phyloP scores from a whole-genome alignment of 768 basidiomycete species.

The Tulasnella sp. region DNA sequence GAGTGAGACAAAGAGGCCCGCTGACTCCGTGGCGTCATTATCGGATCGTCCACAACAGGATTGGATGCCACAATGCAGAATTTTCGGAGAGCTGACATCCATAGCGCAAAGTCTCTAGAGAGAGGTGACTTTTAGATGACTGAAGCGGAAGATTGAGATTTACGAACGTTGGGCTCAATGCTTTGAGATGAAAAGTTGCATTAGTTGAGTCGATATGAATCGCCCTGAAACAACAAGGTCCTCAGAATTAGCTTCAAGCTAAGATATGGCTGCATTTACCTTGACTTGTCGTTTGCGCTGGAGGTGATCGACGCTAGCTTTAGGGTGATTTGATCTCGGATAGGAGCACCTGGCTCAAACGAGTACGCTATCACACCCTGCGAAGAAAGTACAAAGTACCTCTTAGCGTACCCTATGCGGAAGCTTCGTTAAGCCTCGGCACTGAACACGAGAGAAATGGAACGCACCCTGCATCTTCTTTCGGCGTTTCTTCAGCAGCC shows the following conservation, averaged over 20 bases:
- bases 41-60: neutral
- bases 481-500: constrained; percentile 76
- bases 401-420: constrained; percentile 62
- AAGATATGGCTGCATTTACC: neutral
- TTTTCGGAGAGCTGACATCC: constrained; percentile 62
- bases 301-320: constrained; percentile 64
- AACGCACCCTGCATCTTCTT: constrained; percentile 75
- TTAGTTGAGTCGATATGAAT: constrained; percentile 64
- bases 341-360: constrained; percentile 55
- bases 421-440: neutral
- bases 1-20: constrained; percentile 19
- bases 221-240: constrained; percentile 20
- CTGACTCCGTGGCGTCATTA: neutral
- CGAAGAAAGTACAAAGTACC: constrained; percentile 61
- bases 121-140: neutral
- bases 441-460: neutral
- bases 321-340: constrained; percentile 57
- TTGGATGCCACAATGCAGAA: constrained; percentile 2
- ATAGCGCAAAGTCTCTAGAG: constrained; percentile 46
- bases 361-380: constrained; percentile 66
- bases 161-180: constrained; percentile 38
- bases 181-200: constrained; percentile 75
- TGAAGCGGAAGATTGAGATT: neutral
- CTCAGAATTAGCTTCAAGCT: neutral
- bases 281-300: constrained; percentile 53